Conservation (phyloP, 2,329 filamentous ascomycete genomes). For the Colletotrichum neosansevieriae region DNA sequence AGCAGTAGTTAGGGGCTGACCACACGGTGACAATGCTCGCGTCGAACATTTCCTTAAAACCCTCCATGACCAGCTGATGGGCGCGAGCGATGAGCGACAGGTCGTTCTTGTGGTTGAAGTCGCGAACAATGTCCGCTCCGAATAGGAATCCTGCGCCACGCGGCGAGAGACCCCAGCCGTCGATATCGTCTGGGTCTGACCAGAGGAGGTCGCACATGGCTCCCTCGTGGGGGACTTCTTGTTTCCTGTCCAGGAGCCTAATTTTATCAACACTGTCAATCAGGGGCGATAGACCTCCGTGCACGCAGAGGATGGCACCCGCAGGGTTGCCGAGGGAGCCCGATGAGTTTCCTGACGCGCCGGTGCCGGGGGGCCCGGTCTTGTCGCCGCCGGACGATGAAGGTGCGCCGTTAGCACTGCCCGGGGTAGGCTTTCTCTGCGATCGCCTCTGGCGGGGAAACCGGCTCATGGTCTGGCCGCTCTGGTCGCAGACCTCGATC, state of each 20-base stretch:
- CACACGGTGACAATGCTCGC: constrained; percentile 97
- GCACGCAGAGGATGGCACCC: constrained; percentile 93
- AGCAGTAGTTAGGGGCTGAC: constrained; percentile 97
- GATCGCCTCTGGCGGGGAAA: constrained; percentile 64
- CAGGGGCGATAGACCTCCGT: constrained; percentile 90
- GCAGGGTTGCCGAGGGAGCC: constrained; percentile 75
- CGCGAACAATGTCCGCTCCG: constrained; percentile 93
- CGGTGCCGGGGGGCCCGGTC: constrained; percentile 82
- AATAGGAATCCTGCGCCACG: constrained; percentile 97
- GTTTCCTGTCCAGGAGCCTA: constrained; percentile 91
- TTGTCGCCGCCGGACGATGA: constrained; percentile 54
- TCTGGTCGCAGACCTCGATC: constrained; percentile 91
- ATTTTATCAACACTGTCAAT: constrained; percentile 98
- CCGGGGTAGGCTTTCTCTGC: constrained; percentile 43
- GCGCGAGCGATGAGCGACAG: constrained; percentile 92
- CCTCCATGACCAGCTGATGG: constrained; percentile 98
- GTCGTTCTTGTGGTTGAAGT: constrained; percentile 95
- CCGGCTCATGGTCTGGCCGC: constrained; percentile 81
- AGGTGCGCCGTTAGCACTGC: constrained; percentile 46
- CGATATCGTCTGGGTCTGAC: constrained; percentile 98
- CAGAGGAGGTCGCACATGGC: constrained; percentile 99
- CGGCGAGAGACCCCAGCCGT: constrained; percentile 95
- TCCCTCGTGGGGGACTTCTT: constrained; percentile 97
- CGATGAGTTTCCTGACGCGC: constrained; percentile 77
- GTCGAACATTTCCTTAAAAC: constrained; percentile 99